Evolutionary conservation across 2,329 filamentous ascomycete genomes (phyloP), one percentile per base, ranked within the genome.

Genomic region (Piedraia hortae): DNA sequence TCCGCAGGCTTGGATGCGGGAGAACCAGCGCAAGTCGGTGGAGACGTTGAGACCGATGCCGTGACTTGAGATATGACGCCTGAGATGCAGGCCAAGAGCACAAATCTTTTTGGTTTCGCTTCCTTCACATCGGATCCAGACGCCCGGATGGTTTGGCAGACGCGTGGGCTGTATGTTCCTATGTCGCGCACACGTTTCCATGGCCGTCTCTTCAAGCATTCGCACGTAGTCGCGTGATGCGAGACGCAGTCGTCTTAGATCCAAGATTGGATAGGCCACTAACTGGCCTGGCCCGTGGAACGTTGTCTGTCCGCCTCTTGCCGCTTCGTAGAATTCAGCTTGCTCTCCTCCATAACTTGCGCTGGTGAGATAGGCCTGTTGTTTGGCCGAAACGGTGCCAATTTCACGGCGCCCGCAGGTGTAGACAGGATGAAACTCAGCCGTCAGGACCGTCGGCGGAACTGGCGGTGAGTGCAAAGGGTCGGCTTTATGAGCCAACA

Each of bases 241-340:
- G 10, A 85, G 50, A 0, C 50, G 47, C 31, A 77, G 59, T 6
- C 59, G 54, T 24, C 62, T 62, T 25, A 93, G 56, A 43, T 90
- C 77, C n/a, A 89, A 43, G 22, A 91, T 62, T 3, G 82, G 77
- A 53, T 89, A 97, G n/a, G 80, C 63, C 16, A 91, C 73, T 21
- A 89, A 49, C 43, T 97, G 85, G 0, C 82, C 82, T 0, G 82
- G 85, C 0, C 82, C 85, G 42, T 97, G 85, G 50, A 90, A 93
- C 3, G 85, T 93, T 0, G 75, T 80, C 32, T 89, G 65, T 0
- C 85, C 85, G 28, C 85, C 85, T 24, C 85, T 66, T n/a, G 65
- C 59, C 8, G 74, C 70, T 35, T 66, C 56, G 19, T 62, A 46
- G 34, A 85, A 62, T n/a, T 59, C 51, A 3, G 69, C 71, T 17